Conservation (phyloP, 2,329 filamentous ascomycete species). For the Aspergillus sergii region DNA sequence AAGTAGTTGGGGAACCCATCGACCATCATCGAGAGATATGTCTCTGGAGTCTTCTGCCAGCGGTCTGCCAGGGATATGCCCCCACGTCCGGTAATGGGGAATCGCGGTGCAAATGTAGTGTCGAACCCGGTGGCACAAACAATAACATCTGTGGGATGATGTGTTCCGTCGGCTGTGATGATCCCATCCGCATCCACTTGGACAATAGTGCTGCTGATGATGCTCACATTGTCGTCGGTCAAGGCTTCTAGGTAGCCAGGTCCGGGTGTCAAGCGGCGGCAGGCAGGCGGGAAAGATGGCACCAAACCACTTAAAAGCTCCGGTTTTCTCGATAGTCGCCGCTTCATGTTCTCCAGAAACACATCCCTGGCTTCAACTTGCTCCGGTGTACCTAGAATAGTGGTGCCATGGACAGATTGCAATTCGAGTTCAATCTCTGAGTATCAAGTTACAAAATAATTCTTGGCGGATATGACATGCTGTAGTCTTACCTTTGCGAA, state of each 20-base stretch:
- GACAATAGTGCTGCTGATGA: slow-evolving; percentile 59
- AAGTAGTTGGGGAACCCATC: slow-evolving; percentile 41
- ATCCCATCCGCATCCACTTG: slow-evolving; percentile 37
- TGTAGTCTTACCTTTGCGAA: slow-evolving; percentile 33
- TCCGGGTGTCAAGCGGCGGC: slow-evolving; percentile 50
- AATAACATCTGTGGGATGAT: slow-evolving; percentile 37
- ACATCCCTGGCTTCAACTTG: slow-evolving; percentile 26
- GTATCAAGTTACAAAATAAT: neutral
- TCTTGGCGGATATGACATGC: neutral
- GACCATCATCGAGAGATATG: slow-evolving; percentile 38
- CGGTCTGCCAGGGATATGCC: slow-evolving; percentile 30
- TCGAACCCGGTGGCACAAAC: slow-evolving; percentile 45
- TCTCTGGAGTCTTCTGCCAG: slow-evolving; percentile 37
- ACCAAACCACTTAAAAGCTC: slow-evolving; percentile 40
- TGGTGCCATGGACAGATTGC: slow-evolving; percentile 35
- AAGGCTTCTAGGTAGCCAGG: slow-evolving; percentile 62
- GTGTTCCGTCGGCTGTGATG: slow-evolving; percentile 36
- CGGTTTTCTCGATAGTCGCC: slow-evolving; percentile 36
- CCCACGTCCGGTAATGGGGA: slow-evolving; percentile 35
- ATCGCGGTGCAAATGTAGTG: slow-evolving; percentile 37
- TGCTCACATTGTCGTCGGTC: slow-evolving; percentile 61
- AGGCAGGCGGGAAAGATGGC: slow-evolving; percentile 30
- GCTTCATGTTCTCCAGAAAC: slow-evolving; percentile 38
- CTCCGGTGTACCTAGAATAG: slow-evolving; percentile 30
- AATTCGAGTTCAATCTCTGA: slow-evolving; percentile 35